phyloP scores from a whole-genome alignment of 2,329 filamentous ascomycete genomes.

The Aspergillus candidus region DNA sequence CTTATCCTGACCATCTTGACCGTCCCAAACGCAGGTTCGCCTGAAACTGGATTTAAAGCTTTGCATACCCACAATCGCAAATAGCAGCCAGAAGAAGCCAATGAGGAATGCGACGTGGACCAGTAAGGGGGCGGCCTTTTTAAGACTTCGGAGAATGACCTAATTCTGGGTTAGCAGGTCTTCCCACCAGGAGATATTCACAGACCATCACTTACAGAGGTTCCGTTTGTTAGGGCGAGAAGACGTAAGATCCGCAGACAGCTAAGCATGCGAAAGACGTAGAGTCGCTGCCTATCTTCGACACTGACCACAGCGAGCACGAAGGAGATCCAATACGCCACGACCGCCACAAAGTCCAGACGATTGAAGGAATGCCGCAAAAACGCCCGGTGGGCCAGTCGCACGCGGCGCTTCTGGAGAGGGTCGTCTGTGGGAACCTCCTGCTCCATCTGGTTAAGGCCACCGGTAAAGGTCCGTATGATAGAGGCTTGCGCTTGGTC shows the following conservation, averaged over 20 bases:
- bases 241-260: conserved; percentile 87
- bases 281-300: conserved; percentile 66
- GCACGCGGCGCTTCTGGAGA: conserved; percentile 72
- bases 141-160: conserved; percentile 91
- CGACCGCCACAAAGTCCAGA: conserved; percentile 85
- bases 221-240: conserved; percentile 87
- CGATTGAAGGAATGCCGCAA: conserved; percentile 93
- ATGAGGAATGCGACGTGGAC: conserved; percentile 92
- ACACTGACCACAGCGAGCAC: conserved; percentile 62
- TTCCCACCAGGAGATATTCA: not conserved
- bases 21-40: conserved; percentile 72
- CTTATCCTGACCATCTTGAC: conserved; percentile 45
- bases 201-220: conserved; percentile 57
- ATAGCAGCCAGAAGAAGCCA: conserved; percentile 94
- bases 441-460: conserved; percentile 58
- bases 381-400: conserved; percentile 86
- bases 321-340: conserved; percentile 94
- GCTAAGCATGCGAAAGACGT: conserved; percentile 93
- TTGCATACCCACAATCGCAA: conserved; percentile 93
- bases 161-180: conserved; percentile 30
- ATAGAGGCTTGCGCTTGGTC: conserved; percentile 49
- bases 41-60: conserved; percentile 83
- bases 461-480: conserved; percentile 70
- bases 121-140: conserved; percentile 86
- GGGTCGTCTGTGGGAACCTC: conserved; percentile 51